A percentile compares a stretch with the other conserved stretches of the same genome.
Evolutionary conservation across 2,329 filamentous ascomycete species (phyloP).

Genomic region (Colletotrichum tanaceti): DNA sequence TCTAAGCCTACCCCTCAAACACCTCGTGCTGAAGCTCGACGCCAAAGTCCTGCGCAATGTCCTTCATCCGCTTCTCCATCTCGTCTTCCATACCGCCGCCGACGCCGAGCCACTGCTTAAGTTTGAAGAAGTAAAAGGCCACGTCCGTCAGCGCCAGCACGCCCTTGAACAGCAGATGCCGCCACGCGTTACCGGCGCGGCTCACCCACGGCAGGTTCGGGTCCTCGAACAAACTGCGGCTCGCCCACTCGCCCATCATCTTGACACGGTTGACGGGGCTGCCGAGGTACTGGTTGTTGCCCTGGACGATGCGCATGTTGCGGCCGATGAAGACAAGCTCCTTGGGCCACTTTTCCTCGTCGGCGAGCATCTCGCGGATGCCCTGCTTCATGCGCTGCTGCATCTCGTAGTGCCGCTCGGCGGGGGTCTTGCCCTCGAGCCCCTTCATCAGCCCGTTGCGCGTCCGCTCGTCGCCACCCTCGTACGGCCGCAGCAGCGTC

Average conservation of each 20-base stretch:
- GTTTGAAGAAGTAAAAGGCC: constrained; percentile 83
- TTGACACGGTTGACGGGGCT: constrained; percentile 93
- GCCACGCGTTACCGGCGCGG: constrained; percentile 75
- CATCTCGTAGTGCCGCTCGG: constrained; percentile 89
- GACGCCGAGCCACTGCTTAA: constrained; percentile 79
- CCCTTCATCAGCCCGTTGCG: constrained; percentile 73
- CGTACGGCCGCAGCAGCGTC: constrained; percentile 89
- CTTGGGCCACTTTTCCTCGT: constrained; percentile 89
- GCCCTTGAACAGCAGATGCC: constrained; percentile 83
- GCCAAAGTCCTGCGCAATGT: constrained; percentile 90
- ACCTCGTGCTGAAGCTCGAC: constrained; percentile 89
- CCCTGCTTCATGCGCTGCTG: constrained; percentile 83
- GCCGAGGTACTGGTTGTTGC: constrained; percentile 90
- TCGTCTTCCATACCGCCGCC: constrained; percentile 94
- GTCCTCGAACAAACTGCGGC: constrained; percentile 82
- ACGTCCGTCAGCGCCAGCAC: constrained; percentile 83
- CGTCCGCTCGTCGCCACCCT: constrained; percentile 80
- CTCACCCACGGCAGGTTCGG: constrained; percentile 71
- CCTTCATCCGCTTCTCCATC: constrained; percentile 87
- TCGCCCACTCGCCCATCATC: constrained; percentile 92
- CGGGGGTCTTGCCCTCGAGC: constrained; percentile 67
- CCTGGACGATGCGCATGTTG: constrained; percentile 92
- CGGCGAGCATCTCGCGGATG: constrained; percentile 76
- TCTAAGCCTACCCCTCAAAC: constrained; percentile 76
- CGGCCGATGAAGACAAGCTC: constrained; percentile 93